phyloP scores from a whole-genome alignment of 495 filamentous ascomycete species.

The Podospora australis region DNA sequence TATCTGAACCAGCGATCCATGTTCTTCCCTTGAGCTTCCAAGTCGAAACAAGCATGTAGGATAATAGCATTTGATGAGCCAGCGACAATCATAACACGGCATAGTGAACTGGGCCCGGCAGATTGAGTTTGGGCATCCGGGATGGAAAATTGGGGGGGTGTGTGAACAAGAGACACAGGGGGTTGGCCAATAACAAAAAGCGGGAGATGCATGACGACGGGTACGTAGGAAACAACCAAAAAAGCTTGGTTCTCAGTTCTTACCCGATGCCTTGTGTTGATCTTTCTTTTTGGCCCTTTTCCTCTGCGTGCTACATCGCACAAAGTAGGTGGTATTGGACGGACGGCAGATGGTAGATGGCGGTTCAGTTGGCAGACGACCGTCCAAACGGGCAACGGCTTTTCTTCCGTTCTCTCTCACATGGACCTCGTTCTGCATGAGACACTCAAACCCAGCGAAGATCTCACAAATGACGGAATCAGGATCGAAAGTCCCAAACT shows the following conservation, averaged over 20 bases:
- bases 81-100: conserved; percentile 19
- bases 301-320: too few relatives aligned
- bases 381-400: too few relatives aligned
- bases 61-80: conserved; percentile 11
- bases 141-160: background rate
- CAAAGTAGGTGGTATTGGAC: too few relatives aligned
- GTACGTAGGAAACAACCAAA: conserved; percentile 4
- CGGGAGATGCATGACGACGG: conserved; percentile 14
- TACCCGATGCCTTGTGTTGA: background rate
- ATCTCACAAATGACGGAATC: too few relatives aligned
- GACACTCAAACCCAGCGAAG: too few relatives aligned
- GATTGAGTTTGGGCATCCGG: conserved; percentile 3
- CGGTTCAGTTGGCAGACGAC: too few relatives aligned
- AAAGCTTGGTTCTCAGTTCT: conserved; percentile 8
- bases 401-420: too few relatives aligned
- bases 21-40: background rate
- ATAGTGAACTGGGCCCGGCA: conserved; percentile 16
- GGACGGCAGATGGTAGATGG: too few relatives aligned
- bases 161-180: background rate
- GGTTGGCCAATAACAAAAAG: conserved; percentile 7
- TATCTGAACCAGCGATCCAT: conserved; percentile 4
- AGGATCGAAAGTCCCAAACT: too few relatives aligned
- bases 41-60: conserved; percentile 12
- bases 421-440: too few relatives aligned
- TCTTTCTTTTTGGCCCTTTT: too few relatives aligned